Percentiles rank a stretch among this genome's conserved stretches.
phyloP scores from a whole-genome alignment of 2,329 filamentous ascomycete genomes.

The Didymella pinodella region DNA sequence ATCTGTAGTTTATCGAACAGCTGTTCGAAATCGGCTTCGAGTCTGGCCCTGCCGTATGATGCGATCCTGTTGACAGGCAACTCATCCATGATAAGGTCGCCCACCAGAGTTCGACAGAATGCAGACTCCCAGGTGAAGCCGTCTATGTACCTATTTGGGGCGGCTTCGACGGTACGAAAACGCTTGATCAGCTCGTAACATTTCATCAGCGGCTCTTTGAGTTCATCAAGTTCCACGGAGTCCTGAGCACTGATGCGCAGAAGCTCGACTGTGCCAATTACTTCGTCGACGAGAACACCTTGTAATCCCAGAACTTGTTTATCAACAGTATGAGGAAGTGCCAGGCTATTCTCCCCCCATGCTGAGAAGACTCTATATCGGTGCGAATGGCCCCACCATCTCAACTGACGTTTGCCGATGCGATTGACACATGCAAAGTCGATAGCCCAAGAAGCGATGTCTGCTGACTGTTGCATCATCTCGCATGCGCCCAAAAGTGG shows the following conservation, averaged over 20 bases:
- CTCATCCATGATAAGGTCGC: constrained; percentile 25
- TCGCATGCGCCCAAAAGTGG: constrained; percentile 25
- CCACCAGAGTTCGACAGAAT: constrained; percentile 18
- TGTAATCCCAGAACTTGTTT: neutral
- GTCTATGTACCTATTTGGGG: neutral
- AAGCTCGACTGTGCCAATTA: constrained; percentile 5
- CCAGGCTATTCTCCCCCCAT: neutral
- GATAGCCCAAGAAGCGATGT: constrained; percentile 27
- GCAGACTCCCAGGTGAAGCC: constrained; percentile 19
- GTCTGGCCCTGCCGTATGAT: neutral
- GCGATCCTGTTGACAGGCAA: constrained; percentile 14
- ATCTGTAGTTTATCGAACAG: neutral
- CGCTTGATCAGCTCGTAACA: neutral
- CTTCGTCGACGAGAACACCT: constrained; percentile 18
- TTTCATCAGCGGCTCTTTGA: neutral
- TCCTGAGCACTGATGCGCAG: neutral
- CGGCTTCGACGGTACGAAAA: neutral
- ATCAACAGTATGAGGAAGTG: neutral
- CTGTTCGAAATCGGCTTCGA: neutral
- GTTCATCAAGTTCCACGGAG: neutral
- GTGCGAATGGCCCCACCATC: constrained; percentile 34
- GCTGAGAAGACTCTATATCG: constrained; percentile 24
- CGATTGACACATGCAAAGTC: constrained; percentile 28
- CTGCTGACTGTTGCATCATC: constrained; percentile 18
- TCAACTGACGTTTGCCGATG: constrained; percentile 26